Evolutionary conservation across 2,329 filamentous ascomycete species (phyloP).

Genomic region (Esteya vermicola): DNA sequence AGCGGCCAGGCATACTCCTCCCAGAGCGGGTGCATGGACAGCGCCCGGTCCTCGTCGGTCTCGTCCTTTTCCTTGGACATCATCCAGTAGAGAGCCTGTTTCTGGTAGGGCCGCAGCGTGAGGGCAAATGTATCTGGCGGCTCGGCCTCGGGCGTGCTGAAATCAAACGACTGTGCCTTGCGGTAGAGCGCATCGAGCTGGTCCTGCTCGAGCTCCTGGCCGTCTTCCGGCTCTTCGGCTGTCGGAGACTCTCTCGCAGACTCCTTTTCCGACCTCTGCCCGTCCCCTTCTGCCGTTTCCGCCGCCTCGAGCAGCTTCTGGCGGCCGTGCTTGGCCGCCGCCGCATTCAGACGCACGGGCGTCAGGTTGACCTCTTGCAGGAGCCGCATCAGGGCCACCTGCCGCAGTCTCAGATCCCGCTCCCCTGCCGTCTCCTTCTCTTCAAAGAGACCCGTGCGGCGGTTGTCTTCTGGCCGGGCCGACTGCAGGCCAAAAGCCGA

Average conservation of each 20-base stretch:
- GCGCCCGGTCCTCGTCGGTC: conserved; percentile 30
- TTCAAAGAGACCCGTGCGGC: conserved; percentile 62
- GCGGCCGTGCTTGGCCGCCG: conserved; percentile 64
- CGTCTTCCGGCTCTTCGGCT: conserved; percentile 63
- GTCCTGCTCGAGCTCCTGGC: conserved; percentile 83
- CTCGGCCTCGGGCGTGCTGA: conserved; percentile 75
- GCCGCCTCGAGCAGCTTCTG: conserved; percentile 76
- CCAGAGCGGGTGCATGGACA: conserved; percentile 93
- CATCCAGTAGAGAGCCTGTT: conserved; percentile 95
- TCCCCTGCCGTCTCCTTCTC: conserved; percentile 78
- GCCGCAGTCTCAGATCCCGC: conserved; percentile 65
- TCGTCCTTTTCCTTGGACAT: conserved; percentile 78
- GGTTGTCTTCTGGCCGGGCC: conserved; percentile 53
- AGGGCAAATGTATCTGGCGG: conserved; percentile 71
- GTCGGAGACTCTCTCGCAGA: conserved; percentile 23
- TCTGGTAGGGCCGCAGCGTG: conserved; percentile 82
- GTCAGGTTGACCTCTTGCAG: conserved; percentile 80
- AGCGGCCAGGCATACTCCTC: conserved; percentile 86
- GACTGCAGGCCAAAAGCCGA: conserved; percentile 55
- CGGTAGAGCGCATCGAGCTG: conserved; percentile 88
- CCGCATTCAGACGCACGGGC: conserved; percentile 60
- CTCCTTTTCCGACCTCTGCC: conserved; percentile 39
- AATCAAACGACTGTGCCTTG: conserved; percentile 95
- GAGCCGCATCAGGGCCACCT: conserved; percentile 76
- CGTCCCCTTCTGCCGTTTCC: conserved; percentile 73